These are phyloP conservation scores for Rhynchospora pubera DNA, from an alignment of 176 grass and related monocot genomes.

Conservation along the genomic window DNA sequence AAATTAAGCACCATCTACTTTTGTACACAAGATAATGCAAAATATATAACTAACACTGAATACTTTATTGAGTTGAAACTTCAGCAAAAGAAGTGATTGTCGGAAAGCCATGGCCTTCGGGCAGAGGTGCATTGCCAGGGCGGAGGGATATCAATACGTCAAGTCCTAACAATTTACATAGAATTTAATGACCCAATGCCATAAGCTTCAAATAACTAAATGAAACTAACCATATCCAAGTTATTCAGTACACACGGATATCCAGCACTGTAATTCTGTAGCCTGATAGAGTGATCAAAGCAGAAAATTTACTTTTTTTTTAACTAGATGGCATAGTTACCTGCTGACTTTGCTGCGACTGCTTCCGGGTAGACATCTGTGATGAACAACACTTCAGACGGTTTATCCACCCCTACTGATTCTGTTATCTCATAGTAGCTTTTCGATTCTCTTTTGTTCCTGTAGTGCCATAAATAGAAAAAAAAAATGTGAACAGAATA, in stretches of 20 bases:
- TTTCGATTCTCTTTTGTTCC: conserved; percentile 58
- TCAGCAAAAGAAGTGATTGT: conserved; percentile 64
- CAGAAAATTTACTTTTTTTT: background rate
- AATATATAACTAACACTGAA: background rate
- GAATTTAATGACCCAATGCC: background rate
- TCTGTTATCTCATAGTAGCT: conserved; percentile 85
- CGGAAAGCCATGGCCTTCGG: conserved; percentile 53
- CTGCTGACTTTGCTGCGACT: conserved; percentile 67
- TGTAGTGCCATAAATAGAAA: background rate
- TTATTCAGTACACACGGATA: background rate
- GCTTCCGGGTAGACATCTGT: conserved; percentile 84
- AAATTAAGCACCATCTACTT: background rate
- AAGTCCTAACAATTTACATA: conserved; percentile 38
- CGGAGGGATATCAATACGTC: conserved; percentile 70
- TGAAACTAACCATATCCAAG: background rate
- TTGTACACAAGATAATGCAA: background rate
- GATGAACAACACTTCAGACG: conserved; percentile 73
- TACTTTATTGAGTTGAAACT: conserved; percentile 32
- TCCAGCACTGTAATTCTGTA: background rate
- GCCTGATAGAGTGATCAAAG: background rate
- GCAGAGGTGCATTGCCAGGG: conserved; percentile 57
- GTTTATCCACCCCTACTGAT: conserved; percentile 58
- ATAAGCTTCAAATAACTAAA: background rate
- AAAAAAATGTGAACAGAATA: background rate
- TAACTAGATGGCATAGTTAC: conserved; percentile 16